Base-by-base conservation (phyloP, 257 asterid species). In the Salvia rosmarinus region DNA sequence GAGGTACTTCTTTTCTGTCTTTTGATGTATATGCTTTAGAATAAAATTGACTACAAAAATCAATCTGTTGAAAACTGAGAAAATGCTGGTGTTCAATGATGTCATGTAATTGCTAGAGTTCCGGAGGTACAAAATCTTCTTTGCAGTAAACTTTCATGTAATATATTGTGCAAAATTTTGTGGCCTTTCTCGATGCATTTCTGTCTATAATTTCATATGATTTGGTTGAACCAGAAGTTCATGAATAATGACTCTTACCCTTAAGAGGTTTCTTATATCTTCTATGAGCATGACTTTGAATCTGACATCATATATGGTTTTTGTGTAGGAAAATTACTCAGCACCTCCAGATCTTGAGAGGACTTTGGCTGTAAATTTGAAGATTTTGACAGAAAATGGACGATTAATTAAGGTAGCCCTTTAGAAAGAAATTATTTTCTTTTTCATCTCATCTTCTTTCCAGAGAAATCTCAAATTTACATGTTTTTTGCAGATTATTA, bases 371-470 rank as follows among this genome's bases (percentile, higher is more conserved):
- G 71, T 89, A 80, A 87, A 75, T 73, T 76, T 95, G 90, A 92
- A 95, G 85, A 75, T 40, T 60, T 74, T 95, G 81, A 87, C 97
- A 0, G 97, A 90, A 37, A 82, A 78, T 56, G 85, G 96, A 77
- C 85, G 80, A 75, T 57, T 95, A 54, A 69, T 89, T 32, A 92
- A 95, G 99, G 99, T 95, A 80, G 70, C 68, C 49, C 34, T 51
- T 67, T 30, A 44, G 39, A 14, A n/a, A 69, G 52, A 16, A 21
- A 64, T 0, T 39, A 56, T 14, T 47, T 43, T 30, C 42, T 32
- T 28, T 34, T 19, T 25, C 11, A 13, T 47, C 25, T 14, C 14
- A 14, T 5, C 50, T 21, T 3, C 13, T 23, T 28, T 64, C 10
- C 12, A 11, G 64, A 5, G 44, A 6, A 69, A 17, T 70, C 43